A percentile compares a stretch with the other conserved stretches of the same genome.
phyloP scores from a whole-genome alignment of 495 filamentous ascomycete species.

The Aspergillus haitiensis region DNA sequence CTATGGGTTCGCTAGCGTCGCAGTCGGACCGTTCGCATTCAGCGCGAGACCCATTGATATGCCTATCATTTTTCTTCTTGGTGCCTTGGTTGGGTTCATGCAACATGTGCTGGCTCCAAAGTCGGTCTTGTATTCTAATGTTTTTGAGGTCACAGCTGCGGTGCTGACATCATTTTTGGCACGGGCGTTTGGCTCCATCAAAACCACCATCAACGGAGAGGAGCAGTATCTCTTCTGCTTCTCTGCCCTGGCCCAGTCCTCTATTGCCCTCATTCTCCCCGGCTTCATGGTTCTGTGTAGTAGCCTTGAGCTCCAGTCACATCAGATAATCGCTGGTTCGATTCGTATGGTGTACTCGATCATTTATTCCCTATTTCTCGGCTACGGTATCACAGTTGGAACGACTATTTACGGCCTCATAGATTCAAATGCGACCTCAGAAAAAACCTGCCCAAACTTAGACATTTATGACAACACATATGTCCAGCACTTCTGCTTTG shows the following conservation, averaged over 20 bases:
- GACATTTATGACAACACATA: constrained; percentile 46
- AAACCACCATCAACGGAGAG: constrained; percentile 44
- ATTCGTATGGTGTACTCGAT: constrained; percentile 95
- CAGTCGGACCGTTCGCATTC: constrained; percentile 85
- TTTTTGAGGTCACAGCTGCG: constrained; percentile 87
- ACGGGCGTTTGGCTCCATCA: constrained; percentile 79
- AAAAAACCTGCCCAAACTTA: constrained; percentile 62
- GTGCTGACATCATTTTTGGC: constrained; percentile 85
- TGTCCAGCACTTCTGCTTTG: constrained; percentile 57
- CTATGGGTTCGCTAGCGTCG: constrained; percentile 78
- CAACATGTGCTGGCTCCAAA: constrained; percentile 77
- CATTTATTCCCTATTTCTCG: constrained; percentile 92
- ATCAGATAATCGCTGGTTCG: constrained; percentile 83
- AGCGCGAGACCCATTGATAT: constrained; percentile 81
- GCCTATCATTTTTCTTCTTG: constrained; percentile 82
- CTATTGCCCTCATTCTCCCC: constrained; percentile 88
- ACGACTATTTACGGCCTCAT: constrained; percentile 85
- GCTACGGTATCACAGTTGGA: constrained; percentile 92
- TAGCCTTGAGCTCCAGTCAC: constrained; percentile 83
- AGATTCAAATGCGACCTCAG: constrained; percentile 69
- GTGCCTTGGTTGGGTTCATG: constrained; percentile 76
- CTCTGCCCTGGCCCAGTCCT: constrained; percentile 84
- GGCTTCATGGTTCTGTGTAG: constrained; percentile 83
- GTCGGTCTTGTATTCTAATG: constrained; percentile 77
- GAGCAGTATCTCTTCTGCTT: constrained; percentile 76